phyloP scores from a whole-genome alignment of 1,284 basidiomycete species.

The Neolentinus lepideus region DNA sequence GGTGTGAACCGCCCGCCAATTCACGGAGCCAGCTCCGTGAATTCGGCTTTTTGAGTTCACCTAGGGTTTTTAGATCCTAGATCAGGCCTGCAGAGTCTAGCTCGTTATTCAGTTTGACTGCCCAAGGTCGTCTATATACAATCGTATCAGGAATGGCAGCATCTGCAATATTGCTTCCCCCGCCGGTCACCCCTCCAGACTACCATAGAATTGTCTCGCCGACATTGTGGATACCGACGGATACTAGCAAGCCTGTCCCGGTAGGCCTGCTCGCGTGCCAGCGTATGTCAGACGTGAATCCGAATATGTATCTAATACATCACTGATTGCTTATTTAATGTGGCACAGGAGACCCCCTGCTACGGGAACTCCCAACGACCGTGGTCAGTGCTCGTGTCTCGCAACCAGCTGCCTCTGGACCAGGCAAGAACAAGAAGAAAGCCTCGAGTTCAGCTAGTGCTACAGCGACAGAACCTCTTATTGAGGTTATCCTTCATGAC shows the following conservation, averaged over 20 bases:
- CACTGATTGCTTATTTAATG: background rate
- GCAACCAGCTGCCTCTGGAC: conserved; percentile 38
- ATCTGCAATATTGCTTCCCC: conserved; percentile 22
- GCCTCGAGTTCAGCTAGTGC: conserved; percentile 39
- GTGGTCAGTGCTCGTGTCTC: conserved; percentile 42
- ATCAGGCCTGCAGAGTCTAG: too few species aligned
- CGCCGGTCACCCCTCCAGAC: conserved; percentile 37
- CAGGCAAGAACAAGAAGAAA: conserved; percentile 43
- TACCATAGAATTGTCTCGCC: conserved; percentile 62
- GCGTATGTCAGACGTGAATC: conserved; percentile 32
- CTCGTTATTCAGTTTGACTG: too few species aligned
- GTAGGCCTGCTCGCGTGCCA: conserved; percentile 70
- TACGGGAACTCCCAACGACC: conserved; percentile 45
- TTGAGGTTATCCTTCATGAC: conserved; percentile 70
- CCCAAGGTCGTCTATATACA: too few species aligned
- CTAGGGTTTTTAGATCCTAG: too few species aligned
- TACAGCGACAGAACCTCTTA: conserved; percentile 36
- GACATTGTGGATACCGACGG: conserved; percentile 44
- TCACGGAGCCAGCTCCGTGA: too few species aligned
- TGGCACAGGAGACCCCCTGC: conserved; percentile 54
- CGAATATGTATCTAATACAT: conserved; percentile 8
- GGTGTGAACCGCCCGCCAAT: too few species aligned
- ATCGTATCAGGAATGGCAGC: conserved; percentile 23
- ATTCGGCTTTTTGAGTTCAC: too few species aligned
- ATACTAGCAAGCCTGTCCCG: conserved; percentile 44